phyloP scores from a whole-genome alignment of 2,329 filamentous ascomycete species.

The Amphichorda felina region DNA sequence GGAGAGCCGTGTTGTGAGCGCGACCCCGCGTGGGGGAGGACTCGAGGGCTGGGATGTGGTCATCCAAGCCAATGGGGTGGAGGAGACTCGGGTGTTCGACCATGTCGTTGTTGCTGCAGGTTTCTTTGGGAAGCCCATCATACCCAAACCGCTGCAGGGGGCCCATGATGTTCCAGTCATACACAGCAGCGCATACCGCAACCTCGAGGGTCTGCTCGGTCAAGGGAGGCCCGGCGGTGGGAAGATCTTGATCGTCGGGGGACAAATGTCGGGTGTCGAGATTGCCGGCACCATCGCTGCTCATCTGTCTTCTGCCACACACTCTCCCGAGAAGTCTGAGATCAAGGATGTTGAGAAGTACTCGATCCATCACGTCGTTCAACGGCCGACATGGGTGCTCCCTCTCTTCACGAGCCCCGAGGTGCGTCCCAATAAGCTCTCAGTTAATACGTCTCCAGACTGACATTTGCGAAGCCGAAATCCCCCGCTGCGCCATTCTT shows the following conservation, averaged over 20 bases:
- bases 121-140: slow-evolving; percentile 55
- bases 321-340: slow-evolving; percentile 33
- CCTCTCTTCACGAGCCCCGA: slow-evolving; percentile 44
- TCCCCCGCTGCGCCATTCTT: slow-evolving; percentile 48
- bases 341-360: slow-evolving; percentile 34
- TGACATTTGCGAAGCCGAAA: slow-evolving; percentile 27
- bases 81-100: slow-evolving; percentile 48
- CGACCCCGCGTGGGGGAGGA: slow-evolving; percentile 27
- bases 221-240: slow-evolving; percentile 25
- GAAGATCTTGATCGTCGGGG: slow-evolving; percentile 64
- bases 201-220: slow-evolving; percentile 35
- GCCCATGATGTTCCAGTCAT: slow-evolving; percentile 34
- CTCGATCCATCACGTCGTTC: slow-evolving; percentile 55
- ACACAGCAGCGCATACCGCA: slow-evolving; percentile 58
- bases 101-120: slow-evolving; percentile 62
- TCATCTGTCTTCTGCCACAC: slow-evolving; percentile 52
- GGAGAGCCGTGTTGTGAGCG: slow-evolving; percentile 31
- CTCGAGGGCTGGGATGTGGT: slow-evolving; percentile 30
- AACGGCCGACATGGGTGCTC: slow-evolving; percentile 61
- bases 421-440: slow-evolving; percentile 16
- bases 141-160: slow-evolving; percentile 30
- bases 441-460: neutral
- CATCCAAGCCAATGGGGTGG: slow-evolving; percentile 19
- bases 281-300: slow-evolving; percentile 61
- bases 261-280: slow-evolving; percentile 75